Base-by-base conservation (phyloP, 2,329 filamentous ascomycete species). In the Apiospora koreana region DNA sequence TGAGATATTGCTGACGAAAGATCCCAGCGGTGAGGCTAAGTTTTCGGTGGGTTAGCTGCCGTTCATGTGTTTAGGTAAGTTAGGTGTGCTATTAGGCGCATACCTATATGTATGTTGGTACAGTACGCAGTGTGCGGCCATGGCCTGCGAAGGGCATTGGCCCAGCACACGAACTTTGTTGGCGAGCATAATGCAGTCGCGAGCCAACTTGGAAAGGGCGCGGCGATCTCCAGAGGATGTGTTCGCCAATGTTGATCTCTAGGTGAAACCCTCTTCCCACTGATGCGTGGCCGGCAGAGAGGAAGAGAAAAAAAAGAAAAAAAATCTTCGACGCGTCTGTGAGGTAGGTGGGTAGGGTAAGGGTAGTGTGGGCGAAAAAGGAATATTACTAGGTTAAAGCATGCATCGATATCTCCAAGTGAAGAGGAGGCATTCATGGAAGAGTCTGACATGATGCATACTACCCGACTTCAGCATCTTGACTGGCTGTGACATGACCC, bases 1-100 rank as follows among this genome's bases (percentile, higher is more conserved):
- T 62, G 54, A 62, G 54, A 62, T 62, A 14, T n/a, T 62, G 31
- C 35, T 62, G 54, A 62, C 54, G 31, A 62, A 62, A 38, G 31
- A 62, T 38, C 54, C 54, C 54, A 62, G 54, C 54, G 31, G 54
- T 62, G 54, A 62, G 31, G 31, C 31, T 38, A 38, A 62, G 54
- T n/a, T 58, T 35, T 62, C 7, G 50, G 54, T 62, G 54, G 54
- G 54, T 62, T 62, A 62, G 28, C 54, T 62, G 31, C 54, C 28
- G 54, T 35, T 62, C 54, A 16, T 62, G 54, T 62, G 54, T 62
- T 62, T 62, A 62, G 54, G 31, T 58, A 58, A 31, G 48, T 54
- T 54, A 31, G 28, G 50, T 21, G 50, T 58, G 50, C 18, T 58
- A 58, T 35, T 54, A n/a, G 50, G 50, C 31, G 28, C 50, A 38